phyloP scores from a whole-genome alignment of 495 filamentous ascomycete genomes.

The Aspergillus ellipticus region DNA sequence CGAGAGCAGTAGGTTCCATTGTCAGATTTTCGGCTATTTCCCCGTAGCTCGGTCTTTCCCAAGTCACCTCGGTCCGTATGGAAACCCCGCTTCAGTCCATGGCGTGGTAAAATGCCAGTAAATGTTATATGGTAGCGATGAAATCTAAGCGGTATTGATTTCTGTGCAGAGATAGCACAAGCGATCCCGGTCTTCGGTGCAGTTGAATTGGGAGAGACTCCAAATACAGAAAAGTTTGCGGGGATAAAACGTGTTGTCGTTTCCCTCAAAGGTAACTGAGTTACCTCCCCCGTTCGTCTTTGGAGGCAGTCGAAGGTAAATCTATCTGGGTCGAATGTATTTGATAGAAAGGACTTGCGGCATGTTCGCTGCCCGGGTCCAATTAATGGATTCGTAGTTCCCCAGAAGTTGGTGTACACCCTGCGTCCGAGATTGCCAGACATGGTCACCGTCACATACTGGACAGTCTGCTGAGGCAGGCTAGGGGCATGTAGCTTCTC shows the following conservation, averaged over 20 bases:
- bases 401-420: slow-evolving; percentile 47
- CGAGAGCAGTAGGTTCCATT: slow-evolving; percentile 5
- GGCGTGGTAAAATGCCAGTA: slow-evolving; percentile 6
- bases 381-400: slow-evolving; percentile 36
- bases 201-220: slow-evolving; percentile 31
- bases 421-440: slow-evolving; percentile 51
- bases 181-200: slow-evolving; percentile 33
- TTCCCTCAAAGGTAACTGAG: slow-evolving; percentile 17
- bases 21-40: slow-evolving; percentile 11
- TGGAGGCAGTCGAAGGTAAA: slow-evolving; percentile 20
- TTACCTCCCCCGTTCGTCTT: slow-evolving; percentile 17
- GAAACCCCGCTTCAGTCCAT: slow-evolving; percentile 31
- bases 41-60: slow-evolving; percentile 6
- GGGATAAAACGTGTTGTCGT: slow-evolving; percentile 36
- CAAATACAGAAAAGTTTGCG: slow-evolving; percentile 35
- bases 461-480: slow-evolving; percentile 16
- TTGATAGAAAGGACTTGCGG: slow-evolving; percentile 19
- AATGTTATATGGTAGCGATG: slow-evolving; percentile 16
- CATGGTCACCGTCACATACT: slow-evolving; percentile 50
- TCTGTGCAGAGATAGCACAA: slow-evolving; percentile 31
- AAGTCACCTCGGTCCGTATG: slow-evolving; percentile 29
- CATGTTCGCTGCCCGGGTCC: slow-evolving; percentile 38
- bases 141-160: slow-evolving; percentile 23
- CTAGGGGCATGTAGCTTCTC: background rate
- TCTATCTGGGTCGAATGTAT: slow-evolving; percentile 13